Base-by-base conservation (phyloP, 768 basidiomycete species). In the Austroboletus eburneus region DNA sequence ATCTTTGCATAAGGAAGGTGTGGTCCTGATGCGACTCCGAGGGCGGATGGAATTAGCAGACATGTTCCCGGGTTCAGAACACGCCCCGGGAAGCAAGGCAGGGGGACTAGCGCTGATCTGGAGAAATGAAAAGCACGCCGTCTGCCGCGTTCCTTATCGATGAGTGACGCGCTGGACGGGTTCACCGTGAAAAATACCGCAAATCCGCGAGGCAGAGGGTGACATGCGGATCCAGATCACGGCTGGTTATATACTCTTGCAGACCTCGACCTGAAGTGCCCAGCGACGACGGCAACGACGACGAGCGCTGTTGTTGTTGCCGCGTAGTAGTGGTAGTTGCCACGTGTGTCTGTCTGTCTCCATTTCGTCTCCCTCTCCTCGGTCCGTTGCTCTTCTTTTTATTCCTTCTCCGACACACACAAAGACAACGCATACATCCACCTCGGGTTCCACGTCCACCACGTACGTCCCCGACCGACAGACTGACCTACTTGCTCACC, bases 111-210 rank as follows among this genome's bases (percentile, higher is more conserved):
- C 49, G 59, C 49, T 58, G 61, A 61, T 63, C 55, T 57, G 57
- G 57, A 51, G 57, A 61, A 56, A 63, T 65, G 58, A 60, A 65
- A 57, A 49, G 32, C 62, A 61, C 56, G 58, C 56, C 21, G 48
- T 29, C 23, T 48, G 43, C 48, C 44, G 54, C 43, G 46, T 57
- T 46, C 51, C 51, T 63, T 65, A 56, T 63, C 58, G 56, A 58
- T 60, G 48, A 45, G 43, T 35, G 45, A 29, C 46, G 48, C 52
- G 46, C 45, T 12, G 27, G 27, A 27, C 27, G 12, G 27, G 7
- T 27, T 39, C 45, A 14, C 37, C 23, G 37, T 43, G 39, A 53
- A 43, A 51, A 50, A 50, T 43, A 43, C 27, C 42, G 55, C 37
- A 50, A 51, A 46, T 54, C 61, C 56, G 49, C 51, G 57, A 64